These are phyloP conservation scores for Climacium dendroides DNA, from an alignment of 225 moss, liverwort and hornwort genomes.

Conservation along the genomic window DNA sequence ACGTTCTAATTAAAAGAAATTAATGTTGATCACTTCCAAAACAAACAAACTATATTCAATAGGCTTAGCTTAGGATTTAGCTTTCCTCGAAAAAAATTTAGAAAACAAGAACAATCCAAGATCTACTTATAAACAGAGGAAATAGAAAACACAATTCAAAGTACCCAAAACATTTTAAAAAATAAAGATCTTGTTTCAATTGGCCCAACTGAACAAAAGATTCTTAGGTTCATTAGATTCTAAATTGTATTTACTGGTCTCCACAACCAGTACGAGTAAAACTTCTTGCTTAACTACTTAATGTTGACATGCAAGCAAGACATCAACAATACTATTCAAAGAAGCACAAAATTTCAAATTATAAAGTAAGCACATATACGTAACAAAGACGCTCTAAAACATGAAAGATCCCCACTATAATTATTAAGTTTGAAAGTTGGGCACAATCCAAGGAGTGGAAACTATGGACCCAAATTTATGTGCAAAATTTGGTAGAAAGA, in stretches of 20 bases:
- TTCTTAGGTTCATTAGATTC: background rate
- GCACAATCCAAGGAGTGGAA: background rate
- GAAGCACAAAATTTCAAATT: background rate
- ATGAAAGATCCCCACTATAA: background rate
- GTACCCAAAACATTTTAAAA: background rate
- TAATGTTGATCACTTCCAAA: background rate
- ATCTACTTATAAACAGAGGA: background rate
- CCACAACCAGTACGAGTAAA: background rate
- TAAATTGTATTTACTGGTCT: background rate
- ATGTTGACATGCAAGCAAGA: background rate
- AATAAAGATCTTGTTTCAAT: background rate
- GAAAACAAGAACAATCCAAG: background rate
- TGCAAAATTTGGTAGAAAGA: background rate
- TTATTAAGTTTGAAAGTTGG: background rate
- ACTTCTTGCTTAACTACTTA: background rate
- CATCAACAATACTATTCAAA: background rate
- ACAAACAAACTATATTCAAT: background rate
- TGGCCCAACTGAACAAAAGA: background rate
- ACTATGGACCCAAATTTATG: background rate
- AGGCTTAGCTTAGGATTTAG: background rate
- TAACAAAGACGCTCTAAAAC: background rate
- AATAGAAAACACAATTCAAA: background rate
- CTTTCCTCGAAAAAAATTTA: background rate
- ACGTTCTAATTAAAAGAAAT: too few species aligned
- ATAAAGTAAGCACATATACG: background rate